phyloP scores from a whole-genome alignment of 768 basidiomycete genomes.

The Serpula lacrymans region DNA sequence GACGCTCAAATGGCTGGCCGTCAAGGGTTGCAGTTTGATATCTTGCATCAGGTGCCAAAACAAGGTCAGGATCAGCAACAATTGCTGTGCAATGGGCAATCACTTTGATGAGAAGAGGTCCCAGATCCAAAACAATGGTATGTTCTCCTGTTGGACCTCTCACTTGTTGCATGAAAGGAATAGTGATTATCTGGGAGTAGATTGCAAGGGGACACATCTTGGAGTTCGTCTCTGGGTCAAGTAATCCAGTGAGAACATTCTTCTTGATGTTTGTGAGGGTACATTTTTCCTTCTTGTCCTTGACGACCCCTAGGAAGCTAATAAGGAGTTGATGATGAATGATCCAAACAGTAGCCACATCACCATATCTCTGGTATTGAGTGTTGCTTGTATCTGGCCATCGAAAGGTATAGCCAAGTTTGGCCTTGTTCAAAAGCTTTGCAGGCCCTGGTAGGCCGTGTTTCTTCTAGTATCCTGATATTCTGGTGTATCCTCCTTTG shows the following conservation, averaged over 20 bases:
- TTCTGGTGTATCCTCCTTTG: constrained; percentile 25
- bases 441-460: constrained; percentile 17
- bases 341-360: constrained; percentile 15
- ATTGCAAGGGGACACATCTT: constrained; percentile 25
- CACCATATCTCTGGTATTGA: constrained; percentile 15
- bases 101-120: constrained; percentile 17
- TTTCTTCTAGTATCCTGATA: constrained; percentile 25
- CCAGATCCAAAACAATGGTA: constrained; percentile 24
- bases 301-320: not conserved
- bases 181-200: constrained; percentile 22
- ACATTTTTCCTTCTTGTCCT: not conserved
- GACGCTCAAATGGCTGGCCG: constrained; percentile 22
- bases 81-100: constrained; percentile 10
- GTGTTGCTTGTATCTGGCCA: constrained; percentile 23
- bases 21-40: constrained; percentile 17
- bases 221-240: constrained; percentile 21
- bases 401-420: constrained; percentile 10
- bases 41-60: constrained; percentile 14
- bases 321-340: constrained; percentile 7
- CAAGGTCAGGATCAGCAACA: constrained; percentile 15
- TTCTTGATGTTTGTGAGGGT: constrained; percentile 18
- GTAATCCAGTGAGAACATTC: constrained; percentile 24
- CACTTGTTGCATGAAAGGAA: constrained; percentile 27
- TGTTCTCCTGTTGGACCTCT: constrained; percentile 8
- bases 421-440: constrained; percentile 26